Evolutionary conservation across 345 rosid species (phyloP).

Genomic region (Triadica sebifera): DNA sequence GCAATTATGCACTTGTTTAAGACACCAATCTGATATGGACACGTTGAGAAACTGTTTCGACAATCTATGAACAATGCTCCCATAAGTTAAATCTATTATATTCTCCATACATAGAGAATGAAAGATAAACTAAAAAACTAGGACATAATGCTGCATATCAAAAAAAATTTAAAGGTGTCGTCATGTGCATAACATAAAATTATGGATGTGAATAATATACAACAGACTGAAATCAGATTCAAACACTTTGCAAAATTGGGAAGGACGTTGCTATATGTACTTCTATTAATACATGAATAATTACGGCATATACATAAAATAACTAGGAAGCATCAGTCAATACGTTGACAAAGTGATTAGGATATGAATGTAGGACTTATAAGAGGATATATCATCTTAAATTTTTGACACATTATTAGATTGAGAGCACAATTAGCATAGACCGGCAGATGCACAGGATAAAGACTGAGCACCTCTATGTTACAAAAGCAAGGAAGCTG

Average conservation of each 20-base stretch:
- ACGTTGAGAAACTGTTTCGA: not conserved
- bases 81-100: not conserved
- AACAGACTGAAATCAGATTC: not conserved
- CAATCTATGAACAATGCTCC: not conserved
- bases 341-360: not conserved
- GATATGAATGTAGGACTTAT: not conserved
- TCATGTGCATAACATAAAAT: not conserved
- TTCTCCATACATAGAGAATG: not conserved
- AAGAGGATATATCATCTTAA: not conserved
- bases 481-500: not conserved
- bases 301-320: not conserved
- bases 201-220: too few relatives aligned
- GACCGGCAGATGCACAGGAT: not conserved
- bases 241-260: not conserved
- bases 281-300: too few relatives aligned
- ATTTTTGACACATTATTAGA: not conserved
- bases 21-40: not conserved
- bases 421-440: not conserved
- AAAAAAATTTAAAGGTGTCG: not conserved
- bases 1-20: not conserved
- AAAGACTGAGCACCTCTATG: not conserved
- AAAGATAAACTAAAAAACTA: not conserved
- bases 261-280: not conserved
- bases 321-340: not conserved
- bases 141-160: not conserved